Evolutionary conservation across 108 stramenopile genomes (phyloP).

Genomic region (Fistulifera solaris): DNA sequence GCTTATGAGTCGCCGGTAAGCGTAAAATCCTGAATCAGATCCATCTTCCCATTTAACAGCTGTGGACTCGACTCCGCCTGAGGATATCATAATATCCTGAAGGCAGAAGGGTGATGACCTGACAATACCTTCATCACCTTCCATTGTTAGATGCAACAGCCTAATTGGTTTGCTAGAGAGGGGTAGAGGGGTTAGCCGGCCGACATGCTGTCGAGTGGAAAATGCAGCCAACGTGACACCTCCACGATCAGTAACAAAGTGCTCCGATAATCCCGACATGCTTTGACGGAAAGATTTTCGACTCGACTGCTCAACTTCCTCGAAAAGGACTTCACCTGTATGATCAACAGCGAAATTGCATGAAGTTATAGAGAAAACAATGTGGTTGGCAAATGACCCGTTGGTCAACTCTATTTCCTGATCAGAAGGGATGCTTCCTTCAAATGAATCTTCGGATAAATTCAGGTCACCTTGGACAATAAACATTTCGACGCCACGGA

Average conservation of each 20-base stretch:
- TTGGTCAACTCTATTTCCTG: no score
- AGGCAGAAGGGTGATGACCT: conserved; percentile 53
- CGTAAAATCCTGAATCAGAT: conserved; percentile 54
- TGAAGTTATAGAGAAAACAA: conserved; percentile 51
- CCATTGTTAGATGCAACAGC: conserved; percentile 69
- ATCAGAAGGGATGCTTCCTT: no score
- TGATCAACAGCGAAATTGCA: conserved; percentile 76
- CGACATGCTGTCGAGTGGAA: conserved; percentile 31
- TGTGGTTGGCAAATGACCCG: conserved; percentile 1
- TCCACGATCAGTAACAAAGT: not conserved
- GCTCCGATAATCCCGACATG: not conserved
- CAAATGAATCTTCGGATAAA: not conserved
- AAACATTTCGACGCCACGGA: not conserved
- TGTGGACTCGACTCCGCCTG: conserved; percentile 58
- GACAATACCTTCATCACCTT: conserved; percentile 50
- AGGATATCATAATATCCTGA: conserved; percentile 57
- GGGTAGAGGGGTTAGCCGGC: conserved; percentile 61
- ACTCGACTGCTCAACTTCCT: conserved; percentile 23
- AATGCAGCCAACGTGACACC: conserved; percentile 61
- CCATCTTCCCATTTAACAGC: conserved; percentile 66
- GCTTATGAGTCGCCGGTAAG: conserved; percentile 53
- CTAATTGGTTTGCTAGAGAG: conserved; percentile 32
- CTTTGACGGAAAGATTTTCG: not conserved
- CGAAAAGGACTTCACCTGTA: conserved; percentile 69
- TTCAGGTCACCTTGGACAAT: not conserved